A percentile compares a stretch with the other conserved stretches of the same genome.
Conservation (phyloP, 257 asterid genomes). For the Agastache rugosa region DNA sequence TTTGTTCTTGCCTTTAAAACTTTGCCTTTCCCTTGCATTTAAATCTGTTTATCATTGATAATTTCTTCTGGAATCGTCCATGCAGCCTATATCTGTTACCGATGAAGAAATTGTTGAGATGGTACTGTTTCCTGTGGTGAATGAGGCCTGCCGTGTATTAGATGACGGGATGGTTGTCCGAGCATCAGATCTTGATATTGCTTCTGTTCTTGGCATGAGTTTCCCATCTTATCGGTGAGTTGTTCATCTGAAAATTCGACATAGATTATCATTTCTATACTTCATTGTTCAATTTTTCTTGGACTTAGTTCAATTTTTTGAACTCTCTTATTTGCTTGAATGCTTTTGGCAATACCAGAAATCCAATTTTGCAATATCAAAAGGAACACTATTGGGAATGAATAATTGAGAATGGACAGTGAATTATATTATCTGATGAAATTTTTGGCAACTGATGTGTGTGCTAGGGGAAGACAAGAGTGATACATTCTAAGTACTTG, state of each 20-base stretch:
- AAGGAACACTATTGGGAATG: background rate
- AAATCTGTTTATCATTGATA: background rate
- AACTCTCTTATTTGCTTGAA: constrained; percentile 12
- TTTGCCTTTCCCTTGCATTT: constrained; percentile 1
- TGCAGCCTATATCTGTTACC: constrained; percentile 84
- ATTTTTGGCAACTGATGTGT: background rate
- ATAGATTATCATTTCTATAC: constrained; percentile 9
- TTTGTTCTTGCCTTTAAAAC: constrained; percentile 20
- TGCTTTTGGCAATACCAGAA: constrained; percentile 12
- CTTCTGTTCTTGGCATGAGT: constrained; percentile 97
- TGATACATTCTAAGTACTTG: constrained; percentile 3
- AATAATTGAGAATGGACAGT: background rate
- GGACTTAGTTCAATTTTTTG: constrained; percentile 1
- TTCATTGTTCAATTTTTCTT: background rate
- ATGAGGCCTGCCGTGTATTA: constrained; percentile 92
- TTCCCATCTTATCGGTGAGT: constrained; percentile 94
- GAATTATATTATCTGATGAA: constrained; percentile 3
- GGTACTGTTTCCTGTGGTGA: constrained; percentile 93
- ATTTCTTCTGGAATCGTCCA: constrained; percentile 28
- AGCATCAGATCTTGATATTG: constrained; percentile 92
- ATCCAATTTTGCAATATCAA: background rate
- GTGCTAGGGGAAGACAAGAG: background rate
- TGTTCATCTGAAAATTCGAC: background rate
- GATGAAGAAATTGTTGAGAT: constrained; percentile 91
- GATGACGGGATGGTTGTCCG: constrained; percentile 86